Evolutionary conservation across 495 filamentous ascomycete species (phyloP).

Genomic region (Trichoderma parareesei): DNA sequence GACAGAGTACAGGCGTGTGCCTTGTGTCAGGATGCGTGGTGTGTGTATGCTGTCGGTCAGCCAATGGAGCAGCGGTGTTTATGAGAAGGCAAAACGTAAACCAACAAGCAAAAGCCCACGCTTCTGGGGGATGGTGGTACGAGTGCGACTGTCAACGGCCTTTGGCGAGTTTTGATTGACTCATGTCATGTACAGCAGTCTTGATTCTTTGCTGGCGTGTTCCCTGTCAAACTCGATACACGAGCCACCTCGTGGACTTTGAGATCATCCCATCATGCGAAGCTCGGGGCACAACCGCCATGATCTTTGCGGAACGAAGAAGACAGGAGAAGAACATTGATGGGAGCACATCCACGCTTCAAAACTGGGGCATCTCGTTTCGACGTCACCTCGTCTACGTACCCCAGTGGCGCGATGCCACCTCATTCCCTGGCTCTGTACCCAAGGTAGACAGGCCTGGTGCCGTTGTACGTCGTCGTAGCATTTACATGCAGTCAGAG

Average conservation of each 20-base stretch:
- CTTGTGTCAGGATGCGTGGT: not conserved
- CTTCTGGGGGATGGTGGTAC: not conserved
- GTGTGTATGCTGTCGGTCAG: not conserved
- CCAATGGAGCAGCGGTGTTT: not conserved
- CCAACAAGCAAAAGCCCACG: not conserved
- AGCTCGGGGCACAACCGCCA: not conserved
- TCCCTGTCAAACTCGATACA: not conserved
- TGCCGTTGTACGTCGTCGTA: not conserved
- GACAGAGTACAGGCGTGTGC: not conserved
- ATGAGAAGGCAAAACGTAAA: conserved; percentile 2
- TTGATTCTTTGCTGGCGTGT: not conserved
- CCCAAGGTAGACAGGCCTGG: too few relatives aligned
- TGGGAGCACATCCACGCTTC: too few relatives aligned
- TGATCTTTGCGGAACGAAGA: not conserved
- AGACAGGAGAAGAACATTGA: not conserved
- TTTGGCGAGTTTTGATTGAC: not conserved
- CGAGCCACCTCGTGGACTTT: not conserved
- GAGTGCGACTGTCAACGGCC: too few relatives aligned
- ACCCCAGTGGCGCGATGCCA: not conserved
- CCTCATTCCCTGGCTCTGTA: not conserved
- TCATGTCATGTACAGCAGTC: not conserved
- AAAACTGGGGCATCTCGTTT: not conserved
- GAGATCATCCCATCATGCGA: not conserved
- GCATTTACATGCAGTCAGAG: too few relatives aligned
- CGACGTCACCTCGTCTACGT: conserved; percentile 2